Evolutionary conservation across 1,284 basidiomycete species (phyloP), one percentile per base, ranked within the genome.

Genomic region (Takashimella koratensis): DNA sequence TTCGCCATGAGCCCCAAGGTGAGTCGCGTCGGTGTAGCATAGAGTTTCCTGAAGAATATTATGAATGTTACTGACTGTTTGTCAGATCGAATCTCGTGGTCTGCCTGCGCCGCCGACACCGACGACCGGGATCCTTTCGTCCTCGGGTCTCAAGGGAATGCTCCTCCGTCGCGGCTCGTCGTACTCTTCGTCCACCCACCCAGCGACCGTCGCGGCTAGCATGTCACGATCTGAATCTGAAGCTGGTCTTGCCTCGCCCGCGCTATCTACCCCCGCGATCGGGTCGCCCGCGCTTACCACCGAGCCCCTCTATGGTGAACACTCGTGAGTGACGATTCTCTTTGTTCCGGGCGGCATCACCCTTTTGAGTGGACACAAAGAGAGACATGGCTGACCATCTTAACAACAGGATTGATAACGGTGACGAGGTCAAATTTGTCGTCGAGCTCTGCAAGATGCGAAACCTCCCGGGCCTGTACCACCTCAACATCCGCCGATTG

Each of bases 391-490:
- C 46, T 58, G 22, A 57, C 24, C n/a, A n/a, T n/a, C n/a, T n/a
- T n/a, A n/a, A n/a, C n/a, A n/a, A n/a, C 24, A 74, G 80, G 5
- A 83, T 87, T 61, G 93, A 96, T 69, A 83, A 84, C 23, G 90
- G 90, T 41, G 93, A 94, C 67, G 93, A 96, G 82, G 89, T 96
- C 58, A 84, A 89, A 60, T 96, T 96, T 79, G 88, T 84, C 19
- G 86, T 95, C 53, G 93, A 97, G 79, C 76, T 96, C 58, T 95
- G 91, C 45, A 80, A 87, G 60, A 81, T 96, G 67, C 88, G 90
- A 73, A 84, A 91, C 57, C 79, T 96, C 67, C 87, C 86, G 63
- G 88, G 89, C 65, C 88, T 90, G 43, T 91, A 87, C 71, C 86
- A 86, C 71, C 79, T 97, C 63, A 92, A 94, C 77, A 87, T 96